Conservation (phyloP, 805 yeast genomes). For the Saccharomycopsis oosterbeekiorum region DNA sequence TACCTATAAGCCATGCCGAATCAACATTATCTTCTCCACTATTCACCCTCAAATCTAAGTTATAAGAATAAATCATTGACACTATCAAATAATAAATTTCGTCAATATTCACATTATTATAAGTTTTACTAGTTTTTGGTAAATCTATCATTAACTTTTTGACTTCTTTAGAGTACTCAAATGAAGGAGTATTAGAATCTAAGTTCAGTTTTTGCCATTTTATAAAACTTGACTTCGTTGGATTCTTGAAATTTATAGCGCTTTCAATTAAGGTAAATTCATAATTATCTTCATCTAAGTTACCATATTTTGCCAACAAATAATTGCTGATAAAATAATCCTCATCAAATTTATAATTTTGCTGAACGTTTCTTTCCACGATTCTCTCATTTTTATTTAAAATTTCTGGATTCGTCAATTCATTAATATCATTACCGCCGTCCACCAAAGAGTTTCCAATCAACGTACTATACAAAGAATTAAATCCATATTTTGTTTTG, state of each 20-base stretch:
- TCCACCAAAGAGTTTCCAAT: constrained; percentile 58
- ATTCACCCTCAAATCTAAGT: constrained; percentile 67
- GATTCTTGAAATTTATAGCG: constrained; percentile 11
- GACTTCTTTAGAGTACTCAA: constrained; percentile 50
- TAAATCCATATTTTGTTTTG: constrained; percentile 62
- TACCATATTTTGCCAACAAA: constrained; percentile 45
- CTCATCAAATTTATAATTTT: constrained; percentile 70
- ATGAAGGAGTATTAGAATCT: constrained; percentile 24
- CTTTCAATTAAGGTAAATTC: constrained; percentile 20
- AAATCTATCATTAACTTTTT: constrained; percentile 58
- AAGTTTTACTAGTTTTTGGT: constrained; percentile 44
- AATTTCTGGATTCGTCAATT: constrained; percentile 70
- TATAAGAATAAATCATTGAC: constrained; percentile 60
- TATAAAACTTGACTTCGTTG: constrained; percentile 1
- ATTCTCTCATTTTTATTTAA: constrained; percentile 48
- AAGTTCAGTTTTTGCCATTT: not conserved
- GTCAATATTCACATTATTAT: constrained; percentile 44
- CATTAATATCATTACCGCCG: constrained; percentile 83
- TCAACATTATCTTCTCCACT: constrained; percentile 64
- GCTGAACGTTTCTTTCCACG: constrained; percentile 57
- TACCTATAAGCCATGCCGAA: constrained; percentile 92
- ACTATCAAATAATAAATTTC: constrained; percentile 55
- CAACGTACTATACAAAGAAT: constrained; percentile 44
- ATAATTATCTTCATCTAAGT: constrained; percentile 39
- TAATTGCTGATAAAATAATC: constrained; percentile 85